phyloP scores from a whole-genome alignment of 2,329 filamentous ascomycete species.

The Diplocarpon mali region DNA sequence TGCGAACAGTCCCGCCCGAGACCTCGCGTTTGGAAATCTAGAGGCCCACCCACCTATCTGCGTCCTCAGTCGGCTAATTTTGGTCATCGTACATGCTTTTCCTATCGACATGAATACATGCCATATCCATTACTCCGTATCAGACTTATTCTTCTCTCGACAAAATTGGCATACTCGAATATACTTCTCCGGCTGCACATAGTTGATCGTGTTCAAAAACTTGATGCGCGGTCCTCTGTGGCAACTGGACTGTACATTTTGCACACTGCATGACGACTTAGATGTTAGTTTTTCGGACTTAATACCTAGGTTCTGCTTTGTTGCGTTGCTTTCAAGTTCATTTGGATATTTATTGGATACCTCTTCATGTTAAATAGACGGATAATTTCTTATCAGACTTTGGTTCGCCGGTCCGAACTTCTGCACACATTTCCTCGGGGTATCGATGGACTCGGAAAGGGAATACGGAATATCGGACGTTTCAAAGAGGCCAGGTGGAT shows the following conservation, averaged over 20 bases:
- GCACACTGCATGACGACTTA: neutral
- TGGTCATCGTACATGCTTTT: neutral
- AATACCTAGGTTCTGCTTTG: constrained; percentile 1
- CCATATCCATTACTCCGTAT: neutral
- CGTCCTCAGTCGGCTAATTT: neutral
- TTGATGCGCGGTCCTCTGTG: neutral
- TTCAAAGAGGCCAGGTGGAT: neutral
- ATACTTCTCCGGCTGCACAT: no score
- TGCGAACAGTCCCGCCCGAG: constrained; percentile 1
- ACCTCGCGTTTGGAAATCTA: neutral
- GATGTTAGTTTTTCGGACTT: neutral
- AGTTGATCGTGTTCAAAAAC: no score
- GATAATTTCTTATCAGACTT: neutral
- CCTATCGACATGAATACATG: neutral
- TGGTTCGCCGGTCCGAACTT: no score
- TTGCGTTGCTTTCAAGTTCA: neutral
- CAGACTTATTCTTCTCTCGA: neutral
- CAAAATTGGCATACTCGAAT: neutral
- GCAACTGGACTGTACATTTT: neutral
- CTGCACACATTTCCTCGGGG: no score
- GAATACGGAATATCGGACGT: neutral
- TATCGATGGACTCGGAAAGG: no score
- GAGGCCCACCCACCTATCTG: neutral
- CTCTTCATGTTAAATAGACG: constrained; percentile 1
- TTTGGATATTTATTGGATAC: constrained; percentile 1